Evolutionary conservation across 2,329 filamentous ascomycete genomes (phyloP).

Genomic region (Mollisiaceae sp.): DNA sequence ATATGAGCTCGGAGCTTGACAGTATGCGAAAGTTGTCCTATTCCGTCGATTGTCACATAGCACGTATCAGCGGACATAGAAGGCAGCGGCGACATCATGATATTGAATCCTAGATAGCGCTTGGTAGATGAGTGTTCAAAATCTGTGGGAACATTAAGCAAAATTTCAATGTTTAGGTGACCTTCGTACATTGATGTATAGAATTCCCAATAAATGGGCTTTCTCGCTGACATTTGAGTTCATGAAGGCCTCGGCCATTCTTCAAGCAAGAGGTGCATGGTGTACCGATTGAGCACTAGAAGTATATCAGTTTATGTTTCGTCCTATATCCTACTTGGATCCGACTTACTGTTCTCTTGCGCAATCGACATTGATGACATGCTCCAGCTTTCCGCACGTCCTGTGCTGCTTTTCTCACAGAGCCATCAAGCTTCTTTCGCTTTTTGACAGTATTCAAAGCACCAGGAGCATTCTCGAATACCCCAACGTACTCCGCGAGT

Average conservation of each 20-base stretch:
- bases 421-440: slow-evolving; percentile 33
- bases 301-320: slow-evolving; percentile 4
- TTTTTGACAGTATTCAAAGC: slow-evolving; percentile 34
- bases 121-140: slow-evolving; percentile 35
- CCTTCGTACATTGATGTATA: slow-evolving; percentile 33
- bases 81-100: slow-evolving; percentile 13
- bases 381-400: slow-evolving; percentile 39
- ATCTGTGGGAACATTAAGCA: slow-evolving; percentile 20
- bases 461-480: slow-evolving; percentile 36
- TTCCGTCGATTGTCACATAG: slow-evolving; percentile 33
- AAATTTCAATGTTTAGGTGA: not conserved
- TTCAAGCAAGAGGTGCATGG: slow-evolving; percentile 36
- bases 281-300: slow-evolving; percentile 35
- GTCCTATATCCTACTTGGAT: not conserved
- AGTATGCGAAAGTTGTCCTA: slow-evolving; percentile 30
- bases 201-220: slow-evolving; percentile 33
- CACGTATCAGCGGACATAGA: slow-evolving; percentile 2
- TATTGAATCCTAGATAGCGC: slow-evolving; percentile 31
- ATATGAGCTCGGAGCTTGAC: slow-evolving; percentile 25
- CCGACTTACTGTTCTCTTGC: slow-evolving; percentile 36
- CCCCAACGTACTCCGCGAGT: slow-evolving; percentile 34
- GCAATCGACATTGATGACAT: slow-evolving; percentile 40
- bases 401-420: slow-evolving; percentile 35
- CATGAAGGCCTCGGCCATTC: slow-evolving; percentile 34
- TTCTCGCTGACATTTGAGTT: slow-evolving; percentile 36